Evolutionary conservation across 164 flowering plant species (phyloP), one percentile per base, ranked within the genome.

Genomic region (Malania oleifera): DNA sequence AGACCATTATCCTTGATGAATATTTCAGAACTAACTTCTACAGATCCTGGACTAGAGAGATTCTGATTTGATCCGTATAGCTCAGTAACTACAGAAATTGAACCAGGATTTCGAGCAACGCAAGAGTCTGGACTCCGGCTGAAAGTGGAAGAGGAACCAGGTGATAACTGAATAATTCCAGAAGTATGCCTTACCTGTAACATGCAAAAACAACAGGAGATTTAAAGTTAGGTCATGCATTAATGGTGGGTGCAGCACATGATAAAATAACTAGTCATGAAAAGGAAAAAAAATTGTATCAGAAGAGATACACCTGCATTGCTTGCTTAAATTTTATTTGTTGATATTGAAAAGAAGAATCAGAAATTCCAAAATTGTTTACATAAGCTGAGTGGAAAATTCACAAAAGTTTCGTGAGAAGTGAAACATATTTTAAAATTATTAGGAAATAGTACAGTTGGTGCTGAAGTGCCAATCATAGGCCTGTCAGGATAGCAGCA

Each of bases 21-120:
- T 44, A 62, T 52, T 27, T 68, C 74, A 46, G 96, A 87, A 65
- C 70, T 78, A 48, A 80, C 85, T 70, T 87, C 96, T 68, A 71
- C 59, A 49, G 89, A 83, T 7, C 66, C 74, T 20, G 91, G 87
- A 62, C 87, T 82, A 7, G 73, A 69, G 37, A 66, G 53, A 72
- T 39, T 79, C 48, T 62, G 75, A 64, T 58, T 58, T 55, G 63
- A 68, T 54, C 77, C 82, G 63, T 61, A 45, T 37, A 60, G 25
- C 57, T 75, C 83, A 73, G 68, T 71, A 47, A 63, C 35, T 35
- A 64, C 58, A 44, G 75, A 68, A 51, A 61, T 37, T 29, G 81
- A 73, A 34, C 67, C 79, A 14, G 68, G 77, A 69, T 73, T 79
- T 28, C 66, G 81, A 53, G 69, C 57, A 54, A 65, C 49, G 57